A percentile compares a stretch with the other conserved stretches of the same genome.
These are phyloP conservation scores for Paramarasmius palmivorus DNA, from an alignment of 1,284 basidiomycete species.

Conservation along the genomic window DNA sequence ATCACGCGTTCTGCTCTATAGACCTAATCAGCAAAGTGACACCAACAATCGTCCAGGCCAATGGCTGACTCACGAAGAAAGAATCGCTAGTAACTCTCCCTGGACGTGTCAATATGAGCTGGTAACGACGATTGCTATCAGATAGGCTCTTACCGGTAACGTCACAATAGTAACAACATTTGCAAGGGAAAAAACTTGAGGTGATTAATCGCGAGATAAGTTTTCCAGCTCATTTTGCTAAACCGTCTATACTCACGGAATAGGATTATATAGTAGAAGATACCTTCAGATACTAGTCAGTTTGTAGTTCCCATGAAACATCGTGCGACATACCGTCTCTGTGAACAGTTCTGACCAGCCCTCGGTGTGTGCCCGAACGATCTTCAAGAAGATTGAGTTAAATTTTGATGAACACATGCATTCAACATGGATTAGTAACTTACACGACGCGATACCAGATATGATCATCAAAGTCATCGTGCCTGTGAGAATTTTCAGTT, in stretches of 20 bases:
- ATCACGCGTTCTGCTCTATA: too few relatives aligned
- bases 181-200: neutral
- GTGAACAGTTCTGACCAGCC: constrained; percentile 3
- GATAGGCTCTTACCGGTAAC: neutral
- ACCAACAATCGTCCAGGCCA: too few relatives aligned
- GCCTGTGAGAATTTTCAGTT: too few relatives aligned
- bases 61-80: too few relatives aligned
- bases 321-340: constrained; percentile 6
- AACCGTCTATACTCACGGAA: constrained; percentile 1
- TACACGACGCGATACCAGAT: constrained; percentile 4
- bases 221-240: neutral
- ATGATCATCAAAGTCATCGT: constrained; percentile 9
- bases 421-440: neutral
- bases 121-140: too few relatives aligned
- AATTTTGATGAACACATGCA: neutral
- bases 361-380: neutral
- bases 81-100: neutral
- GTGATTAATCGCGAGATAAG: neutral
- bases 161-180: neutral
- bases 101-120: neutral
- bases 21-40: too few relatives aligned
- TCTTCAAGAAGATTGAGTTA: neutral
- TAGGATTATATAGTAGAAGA: constrained; percentile 10
- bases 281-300: neutral
- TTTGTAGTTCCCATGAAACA: neutral